A percentile compares a stretch with the other conserved stretches of the same genome.
Evolutionary conservation across 805 yeast genomes (phyloP).

Genomic region (Yamadazyma nakazawae): DNA sequence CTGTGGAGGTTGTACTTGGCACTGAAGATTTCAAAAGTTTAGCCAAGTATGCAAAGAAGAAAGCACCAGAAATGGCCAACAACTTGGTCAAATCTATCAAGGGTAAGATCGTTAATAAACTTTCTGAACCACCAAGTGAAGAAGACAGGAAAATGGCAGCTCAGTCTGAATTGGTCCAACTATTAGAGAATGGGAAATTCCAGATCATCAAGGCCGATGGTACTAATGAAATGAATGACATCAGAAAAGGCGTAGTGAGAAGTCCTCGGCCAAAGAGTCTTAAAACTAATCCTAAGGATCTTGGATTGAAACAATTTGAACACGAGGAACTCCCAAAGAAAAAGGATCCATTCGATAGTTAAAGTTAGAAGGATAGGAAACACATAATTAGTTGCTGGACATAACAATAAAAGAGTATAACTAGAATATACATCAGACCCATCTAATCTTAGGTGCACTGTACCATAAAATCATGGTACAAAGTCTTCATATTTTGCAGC

Average conservation of each 20-base stretch:
- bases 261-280: conserved; percentile 3
- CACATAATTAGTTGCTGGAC: too few species aligned
- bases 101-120: neutral
- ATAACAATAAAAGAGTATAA: too few species aligned
- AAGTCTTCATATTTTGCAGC: neutral
- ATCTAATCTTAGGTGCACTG: neutral
- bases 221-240: neutral
- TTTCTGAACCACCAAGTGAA: neutral
- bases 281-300: conserved; percentile 7
- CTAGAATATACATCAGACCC: neutral
- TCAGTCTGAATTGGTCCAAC: conserved; percentile 1
- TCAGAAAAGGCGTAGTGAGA: neutral
- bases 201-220: conserved; percentile 4
- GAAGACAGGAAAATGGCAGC: neutral
- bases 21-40: conserved; percentile 16
- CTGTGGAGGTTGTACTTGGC: conserved; percentile 17
- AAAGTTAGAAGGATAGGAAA: neutral
- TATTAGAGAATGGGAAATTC: conserved; percentile 5
- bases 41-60: conserved; percentile 15
- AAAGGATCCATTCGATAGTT: neutral
- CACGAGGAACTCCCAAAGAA: neutral
- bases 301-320: conserved; percentile 2
- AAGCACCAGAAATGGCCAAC: conserved; percentile 17
- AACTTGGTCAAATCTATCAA: conserved; percentile 10
- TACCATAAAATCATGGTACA: neutral